Percentiles rank a stretch among this genome's conserved stretches.
These are phyloP conservation scores for Fusarium tjaetaba DNA, from an alignment of 2,329 filamentous ascomycete genomes.

Conservation along the genomic window DNA sequence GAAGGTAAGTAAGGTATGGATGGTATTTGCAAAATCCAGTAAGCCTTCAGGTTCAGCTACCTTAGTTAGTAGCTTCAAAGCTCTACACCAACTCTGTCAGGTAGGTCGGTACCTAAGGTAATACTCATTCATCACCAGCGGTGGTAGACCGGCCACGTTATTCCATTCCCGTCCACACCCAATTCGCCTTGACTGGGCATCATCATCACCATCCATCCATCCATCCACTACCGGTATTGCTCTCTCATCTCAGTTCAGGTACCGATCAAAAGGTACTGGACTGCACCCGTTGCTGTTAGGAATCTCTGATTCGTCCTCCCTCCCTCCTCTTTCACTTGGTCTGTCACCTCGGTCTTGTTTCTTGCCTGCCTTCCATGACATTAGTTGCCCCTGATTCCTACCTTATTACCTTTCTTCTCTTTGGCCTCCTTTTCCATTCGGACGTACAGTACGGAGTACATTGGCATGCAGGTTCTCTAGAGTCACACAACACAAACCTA, in stretches of 20 bases:
- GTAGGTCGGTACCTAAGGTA: background rate
- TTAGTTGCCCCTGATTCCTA: constrained; percentile 34
- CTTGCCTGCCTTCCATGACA: constrained; percentile 3
- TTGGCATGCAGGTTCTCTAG: background rate
- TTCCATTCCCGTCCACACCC: constrained; percentile 22
- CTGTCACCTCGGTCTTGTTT: constrained; percentile 7
- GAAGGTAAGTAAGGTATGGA: background rate
- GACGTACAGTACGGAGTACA: background rate
- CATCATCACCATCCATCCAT: background rate
- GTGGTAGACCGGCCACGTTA: constrained; percentile 22
- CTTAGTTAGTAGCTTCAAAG: background rate
- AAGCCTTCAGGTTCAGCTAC: background rate
- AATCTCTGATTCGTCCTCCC: constrained; percentile 5
- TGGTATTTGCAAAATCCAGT: constrained; percentile 2
- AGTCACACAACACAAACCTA: background rate
- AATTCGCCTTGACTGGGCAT: constrained; percentile 10
- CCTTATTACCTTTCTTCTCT: constrained; percentile 10
- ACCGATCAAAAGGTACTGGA: constrained; percentile 7
- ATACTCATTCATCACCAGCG: background rate
- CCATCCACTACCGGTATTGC: background rate
- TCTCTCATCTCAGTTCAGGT: constrained; percentile 26
- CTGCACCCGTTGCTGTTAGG: background rate
- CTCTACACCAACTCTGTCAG: constrained; percentile 17
- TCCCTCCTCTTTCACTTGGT: background rate
- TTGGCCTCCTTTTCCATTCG: background rate